Conservation (phyloP, 495 filamentous ascomycete species). For the Extremus antarcticus region DNA sequence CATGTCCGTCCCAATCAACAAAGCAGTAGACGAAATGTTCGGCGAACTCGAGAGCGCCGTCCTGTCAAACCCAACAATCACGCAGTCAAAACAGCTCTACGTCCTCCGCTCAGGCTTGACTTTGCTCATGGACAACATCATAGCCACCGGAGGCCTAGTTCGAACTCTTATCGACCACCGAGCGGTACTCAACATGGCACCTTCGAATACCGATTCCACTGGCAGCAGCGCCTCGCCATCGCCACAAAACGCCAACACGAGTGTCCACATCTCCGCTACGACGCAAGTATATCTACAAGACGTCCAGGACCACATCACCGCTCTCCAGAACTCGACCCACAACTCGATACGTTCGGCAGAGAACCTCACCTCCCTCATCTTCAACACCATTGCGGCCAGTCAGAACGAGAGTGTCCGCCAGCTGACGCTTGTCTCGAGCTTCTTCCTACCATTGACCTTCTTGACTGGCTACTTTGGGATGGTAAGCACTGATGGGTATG, state of each 20-base stretch:
- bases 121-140: conserved; percentile 62
- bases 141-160: conserved; percentile 67
- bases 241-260: conserved; percentile 34
- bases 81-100: conserved; percentile 67
- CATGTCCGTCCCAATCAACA: conserved; percentile 47
- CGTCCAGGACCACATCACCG: conserved; percentile 74
- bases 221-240: conserved; percentile 21
- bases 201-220: not conserved
- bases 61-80: conserved; percentile 63
- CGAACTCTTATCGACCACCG: conserved; percentile 76
- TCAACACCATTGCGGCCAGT: conserved; percentile 65
- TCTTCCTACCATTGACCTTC: conserved; percentile 79
- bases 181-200: conserved; percentile 7
- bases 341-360: conserved; percentile 62
- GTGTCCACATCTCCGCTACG: conserved; percentile 41
- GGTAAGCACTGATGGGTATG: conserved; percentile 22
- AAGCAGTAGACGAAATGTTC: conserved; percentile 61
- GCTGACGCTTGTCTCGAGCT: conserved; percentile 65
- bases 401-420: conserved; percentile 91
- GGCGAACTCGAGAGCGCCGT: conserved; percentile 79
- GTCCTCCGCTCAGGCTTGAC: conserved; percentile 75
- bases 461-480: conserved; percentile 60
- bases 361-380: conserved; percentile 85
- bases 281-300: conserved; percentile 60
- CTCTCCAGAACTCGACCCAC: conserved; percentile 65